Evolutionary conservation across 768 basidiomycete species (phyloP), one percentile per base, ranked within the genome.

Genomic region (Gelatoporia subvermispora): DNA sequence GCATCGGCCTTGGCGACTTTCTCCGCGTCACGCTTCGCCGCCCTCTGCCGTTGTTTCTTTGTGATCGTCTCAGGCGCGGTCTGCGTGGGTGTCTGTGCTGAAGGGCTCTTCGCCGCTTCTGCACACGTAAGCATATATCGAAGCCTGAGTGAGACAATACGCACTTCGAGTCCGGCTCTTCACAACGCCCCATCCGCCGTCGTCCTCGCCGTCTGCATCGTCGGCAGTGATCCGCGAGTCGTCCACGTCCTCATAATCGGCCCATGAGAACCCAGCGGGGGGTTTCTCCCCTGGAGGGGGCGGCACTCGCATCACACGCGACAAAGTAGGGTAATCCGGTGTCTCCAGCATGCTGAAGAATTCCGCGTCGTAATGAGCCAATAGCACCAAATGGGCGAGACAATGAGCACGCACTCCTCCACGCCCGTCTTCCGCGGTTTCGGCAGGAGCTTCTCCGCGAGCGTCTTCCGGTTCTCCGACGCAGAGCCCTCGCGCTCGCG

Each of bases 151-250:
- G 18, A 2, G 25, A 38, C 8, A 34, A 25, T 45, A 65, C 65
- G 39, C 45, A 70, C 66, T 60, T 47, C 70, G 72, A 35, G 66
- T 61, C 48, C 75, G 74, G 56, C 79, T 78, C 66, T 72, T 77
- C 56, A 92, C 87, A 37, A 88, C 78, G 20, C 80, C 85, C 90
- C 88, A 91, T 16, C 71, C 73, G 2, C 81, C 85, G 43, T 84
- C 87, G 46, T 88, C 88, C 60, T 86, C 87, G 22, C 77, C 81
- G 49, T 81, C 84, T 4, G 77, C 80, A 38, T 81, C 82, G 42
- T 75, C 74, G n/a, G 71, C 73, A 59, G 43, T 76, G 63, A 41
- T 53, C 2, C 59, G 49, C n/a, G 59, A 47, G 24, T 55, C 57
- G 41, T 60, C 73, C 18, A 78, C 78, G 44, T 88, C 84, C 48